Evolutionary conservation across 306 rosid genomes (phyloP).

Genomic region (Aeschynomene evenia): DNA sequence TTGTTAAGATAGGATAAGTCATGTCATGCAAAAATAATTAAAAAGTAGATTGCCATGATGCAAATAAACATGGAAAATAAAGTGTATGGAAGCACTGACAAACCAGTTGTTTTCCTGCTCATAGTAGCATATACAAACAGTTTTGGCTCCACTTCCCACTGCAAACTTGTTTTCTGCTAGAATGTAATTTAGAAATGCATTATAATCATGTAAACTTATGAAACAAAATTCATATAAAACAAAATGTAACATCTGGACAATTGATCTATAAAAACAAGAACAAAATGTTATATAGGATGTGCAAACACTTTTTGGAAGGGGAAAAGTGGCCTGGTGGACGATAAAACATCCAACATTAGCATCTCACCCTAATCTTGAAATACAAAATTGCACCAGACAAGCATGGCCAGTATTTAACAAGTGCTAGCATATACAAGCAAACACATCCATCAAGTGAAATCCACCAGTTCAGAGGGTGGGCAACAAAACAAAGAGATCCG

Average conservation of each 20-base stretch:
- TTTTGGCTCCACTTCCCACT: conserved; percentile 97
- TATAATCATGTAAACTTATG: conserved; percentile 12
- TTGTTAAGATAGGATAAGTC: not conserved
- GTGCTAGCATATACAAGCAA: conserved; percentile 15
- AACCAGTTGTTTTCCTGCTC: conserved; percentile 98
- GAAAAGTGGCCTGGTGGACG: conserved; percentile 8
- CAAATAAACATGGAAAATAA: conserved; percentile 17
- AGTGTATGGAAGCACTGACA: conserved; percentile 12
- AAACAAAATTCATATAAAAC: not conserved
- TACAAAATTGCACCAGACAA: conserved; percentile 21
- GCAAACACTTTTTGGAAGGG: not conserved
- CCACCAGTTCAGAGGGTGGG: conserved; percentile 10
- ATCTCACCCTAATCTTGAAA: not conserved
- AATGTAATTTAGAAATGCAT: conserved; percentile 33
- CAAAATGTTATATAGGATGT: not conserved
- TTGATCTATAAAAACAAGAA: not conserved
- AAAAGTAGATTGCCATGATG: conserved; percentile 11
- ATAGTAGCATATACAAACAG: conserved; percentile 92
- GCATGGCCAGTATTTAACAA: conserved; percentile 8
- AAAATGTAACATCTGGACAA: conserved; percentile 9
- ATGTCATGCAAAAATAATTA: not conserved
- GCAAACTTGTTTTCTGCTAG: conserved; percentile 90
- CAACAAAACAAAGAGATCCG: conserved; percentile 3
- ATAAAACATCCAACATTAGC: conserved; percentile 7
- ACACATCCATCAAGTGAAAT: not conserved